These are phyloP conservation scores for Annulohypoxylon bovei DNA, from an alignment of 495 filamentous ascomycete genomes.

Conservation along the genomic window DNA sequence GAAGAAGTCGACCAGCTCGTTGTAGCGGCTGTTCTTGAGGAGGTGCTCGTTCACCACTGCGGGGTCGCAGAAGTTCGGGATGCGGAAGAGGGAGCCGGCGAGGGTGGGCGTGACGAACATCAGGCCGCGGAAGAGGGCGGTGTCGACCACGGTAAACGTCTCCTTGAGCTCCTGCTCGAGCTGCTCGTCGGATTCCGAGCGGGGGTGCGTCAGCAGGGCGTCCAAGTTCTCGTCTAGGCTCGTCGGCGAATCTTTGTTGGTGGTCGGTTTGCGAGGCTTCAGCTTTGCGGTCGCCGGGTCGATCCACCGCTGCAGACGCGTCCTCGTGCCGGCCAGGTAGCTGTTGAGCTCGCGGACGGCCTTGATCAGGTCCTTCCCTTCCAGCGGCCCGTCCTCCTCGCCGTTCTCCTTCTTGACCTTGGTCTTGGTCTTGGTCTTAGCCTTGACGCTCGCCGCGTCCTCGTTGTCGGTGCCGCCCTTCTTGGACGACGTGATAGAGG, in stretches of 20 bases:
- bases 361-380: slow-evolving; percentile 81
- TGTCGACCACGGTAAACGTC: slow-evolving; percentile 87
- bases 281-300: slow-evolving; percentile 78
- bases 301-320: slow-evolving; percentile 82
- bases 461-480: slow-evolving; percentile 55
- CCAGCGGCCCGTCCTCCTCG: slow-evolving; percentile 60
- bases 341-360: slow-evolving; percentile 83
- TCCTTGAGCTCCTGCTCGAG: slow-evolving; percentile 74
- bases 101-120: slow-evolving; percentile 89
- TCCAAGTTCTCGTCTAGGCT: slow-evolving; percentile 65
- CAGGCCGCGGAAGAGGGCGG: slow-evolving; percentile 89
- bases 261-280: slow-evolving; percentile 65
- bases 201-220: slow-evolving; percentile 56
- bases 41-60: slow-evolving; percentile 93
- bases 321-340: slow-evolving; percentile 85
- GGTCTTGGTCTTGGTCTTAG: slow-evolving; percentile 40
- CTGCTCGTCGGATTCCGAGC: slow-evolving; percentile 65
- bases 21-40: slow-evolving; percentile 87
- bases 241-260: slow-evolving; percentile 49
- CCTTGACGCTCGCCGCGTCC: slow-evolving; percentile 58
- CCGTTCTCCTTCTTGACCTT: slow-evolving; percentile 37
- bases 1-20: slow-evolving; percentile 95
- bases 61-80: slow-evolving; percentile 96
- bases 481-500: slow-evolving; percentile 71
- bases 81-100: slow-evolving; percentile 89